Conservation (phyloP, 306 rosid species). For the Datisca glomerata region DNA sequence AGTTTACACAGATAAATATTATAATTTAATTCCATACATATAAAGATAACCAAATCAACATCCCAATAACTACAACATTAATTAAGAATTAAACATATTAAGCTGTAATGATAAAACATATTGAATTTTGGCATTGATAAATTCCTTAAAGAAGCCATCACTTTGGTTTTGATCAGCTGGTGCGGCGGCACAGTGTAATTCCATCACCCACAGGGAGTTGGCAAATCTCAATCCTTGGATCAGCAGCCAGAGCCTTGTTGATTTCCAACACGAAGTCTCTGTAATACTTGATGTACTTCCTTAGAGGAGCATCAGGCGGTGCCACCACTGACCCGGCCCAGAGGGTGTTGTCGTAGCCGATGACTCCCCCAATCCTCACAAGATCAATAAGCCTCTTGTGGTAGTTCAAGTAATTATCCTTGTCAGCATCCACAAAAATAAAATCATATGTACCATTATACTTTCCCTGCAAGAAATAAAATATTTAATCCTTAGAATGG, state of each 20-base stretch:
- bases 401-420: constrained; percentile 86
- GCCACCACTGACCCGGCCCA: constrained; percentile 96
- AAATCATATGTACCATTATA: constrained; percentile 73
- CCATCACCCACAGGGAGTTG: constrained; percentile 25
- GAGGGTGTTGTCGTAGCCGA: constrained; percentile 87
- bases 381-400: constrained; percentile 76
- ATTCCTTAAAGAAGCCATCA: too few relatives aligned
- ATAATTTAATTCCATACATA: too few relatives aligned
- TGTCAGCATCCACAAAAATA: constrained; percentile 87
- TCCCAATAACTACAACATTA: too few relatives aligned
- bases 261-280: constrained; percentile 79
- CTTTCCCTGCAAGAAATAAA: constrained; percentile 33
- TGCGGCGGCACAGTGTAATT: constrained; percentile 12
- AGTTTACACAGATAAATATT: too few relatives aligned
- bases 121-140: too few relatives aligned
- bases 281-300: constrained; percentile 83
- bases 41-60: too few relatives aligned
- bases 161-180: too few relatives aligned
- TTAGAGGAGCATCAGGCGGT: constrained; percentile 71
- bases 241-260: constrained; percentile 77
- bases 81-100: too few relatives aligned
- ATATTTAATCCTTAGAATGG: background rate
- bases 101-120: too few relatives aligned
- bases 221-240: constrained; percentile 83
- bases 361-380: constrained; percentile 72